Conservation (phyloP, 805 yeast species). For the Spathaspora gorwiae region DNA sequence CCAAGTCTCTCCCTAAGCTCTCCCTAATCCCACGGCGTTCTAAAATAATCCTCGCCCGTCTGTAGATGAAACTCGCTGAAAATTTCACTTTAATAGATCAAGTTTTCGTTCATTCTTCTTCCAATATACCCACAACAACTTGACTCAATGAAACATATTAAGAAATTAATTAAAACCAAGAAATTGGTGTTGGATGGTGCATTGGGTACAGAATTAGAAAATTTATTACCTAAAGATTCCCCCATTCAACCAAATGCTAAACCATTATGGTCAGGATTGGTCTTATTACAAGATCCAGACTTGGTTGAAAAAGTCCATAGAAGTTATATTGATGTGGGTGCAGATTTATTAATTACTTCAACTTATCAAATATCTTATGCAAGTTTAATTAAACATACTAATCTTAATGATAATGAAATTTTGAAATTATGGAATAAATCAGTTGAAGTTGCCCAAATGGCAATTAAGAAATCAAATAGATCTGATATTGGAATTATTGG, state of each 20-base stretch:
- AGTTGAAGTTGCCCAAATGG: constrained; percentile 18
- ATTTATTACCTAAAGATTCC: constrained; percentile 29
- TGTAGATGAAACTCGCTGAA: not conserved
- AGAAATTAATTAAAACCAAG: not conserved
- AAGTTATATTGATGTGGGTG: constrained; percentile 50
- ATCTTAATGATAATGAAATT: constrained; percentile 13
- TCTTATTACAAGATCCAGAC: constrained; percentile 41
- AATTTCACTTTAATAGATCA: not conserved
- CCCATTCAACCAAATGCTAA: constrained; percentile 25
- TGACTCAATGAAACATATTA: constrained; percentile 5
- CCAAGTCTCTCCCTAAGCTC: too few relatives aligned
- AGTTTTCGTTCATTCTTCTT: not conserved
- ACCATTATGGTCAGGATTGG: constrained; percentile 60
- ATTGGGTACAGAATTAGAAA: constrained; percentile 59
- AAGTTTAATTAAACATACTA: constrained; percentile 27
- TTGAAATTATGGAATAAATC: constrained; percentile 19
- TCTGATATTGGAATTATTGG: constrained; percentile 43
- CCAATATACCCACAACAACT: not conserved
- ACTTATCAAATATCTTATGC: constrained; percentile 57
- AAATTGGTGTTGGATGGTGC: constrained; percentile 51
- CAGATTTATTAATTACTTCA: constrained; percentile 50
- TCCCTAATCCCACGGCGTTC: too few relatives aligned
- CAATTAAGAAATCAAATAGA: constrained; percentile 6
- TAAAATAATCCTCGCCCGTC: not conserved
- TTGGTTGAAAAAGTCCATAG: constrained; percentile 44